A percentile compares a stretch with the other conserved stretches of the same genome.
Evolutionary conservation across 192 early-diverging fungal genomes (phyloP).

Genomic region (Podila verticillata): DNA sequence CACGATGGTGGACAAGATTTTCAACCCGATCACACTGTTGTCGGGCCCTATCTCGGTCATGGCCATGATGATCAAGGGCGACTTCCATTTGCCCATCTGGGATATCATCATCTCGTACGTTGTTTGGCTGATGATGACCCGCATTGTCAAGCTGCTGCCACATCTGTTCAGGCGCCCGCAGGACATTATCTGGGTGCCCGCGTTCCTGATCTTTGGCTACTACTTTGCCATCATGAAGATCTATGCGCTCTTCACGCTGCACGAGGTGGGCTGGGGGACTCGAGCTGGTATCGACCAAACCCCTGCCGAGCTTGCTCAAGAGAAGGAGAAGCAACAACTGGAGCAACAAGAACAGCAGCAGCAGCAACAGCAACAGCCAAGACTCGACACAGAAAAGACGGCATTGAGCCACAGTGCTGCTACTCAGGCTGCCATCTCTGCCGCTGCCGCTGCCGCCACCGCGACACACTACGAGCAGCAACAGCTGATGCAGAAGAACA

Average conservation of each 20-base stretch:
- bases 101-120: conserved; percentile 68
- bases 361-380: not conserved
- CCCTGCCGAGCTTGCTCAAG: conserved; percentile 50
- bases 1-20: conserved; percentile 80
- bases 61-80: conserved; percentile 56
- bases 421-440: conserved; percentile 23
- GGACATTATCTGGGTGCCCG: conserved; percentile 70
- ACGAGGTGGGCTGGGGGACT: conserved; percentile 78
- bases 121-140: conserved; percentile 70
- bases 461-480: not conserved
- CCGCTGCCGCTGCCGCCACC: conserved; percentile 18
- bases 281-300: conserved; percentile 61
- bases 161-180: conserved; percentile 71
- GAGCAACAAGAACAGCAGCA: conserved; percentile 31
- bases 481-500: conserved; percentile 13
- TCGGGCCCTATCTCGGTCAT: conserved; percentile 69
- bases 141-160: conserved; percentile 73
- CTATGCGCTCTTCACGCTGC: conserved; percentile 77
- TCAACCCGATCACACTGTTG: conserved; percentile 76
- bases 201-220: conserved; percentile 75
- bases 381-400: not conserved
- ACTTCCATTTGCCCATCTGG: conserved; percentile 64
- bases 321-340: conserved; percentile 48
- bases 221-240: conserved; percentile 78
- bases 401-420: no score